Percentiles rank a stretch among this genome's conserved stretches.
phyloP scores from a whole-genome alignment of 75 land plant species.

The Ceratopteris richardii region DNA sequence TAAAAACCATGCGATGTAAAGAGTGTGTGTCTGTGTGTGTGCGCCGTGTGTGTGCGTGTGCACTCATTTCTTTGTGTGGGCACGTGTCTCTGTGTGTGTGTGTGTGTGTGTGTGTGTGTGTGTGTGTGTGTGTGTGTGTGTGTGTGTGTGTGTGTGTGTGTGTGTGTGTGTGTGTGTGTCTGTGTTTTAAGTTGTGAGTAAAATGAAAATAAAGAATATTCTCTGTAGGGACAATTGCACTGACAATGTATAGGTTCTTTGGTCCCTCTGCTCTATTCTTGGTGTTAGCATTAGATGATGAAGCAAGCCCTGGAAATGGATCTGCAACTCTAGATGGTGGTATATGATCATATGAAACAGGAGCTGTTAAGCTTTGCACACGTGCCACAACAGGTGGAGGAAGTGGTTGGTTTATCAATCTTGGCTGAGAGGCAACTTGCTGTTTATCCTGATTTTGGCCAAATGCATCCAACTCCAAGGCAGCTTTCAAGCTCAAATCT shows the following conservation, averaged over 20 bases:
- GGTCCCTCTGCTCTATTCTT: conserved; percentile 46
- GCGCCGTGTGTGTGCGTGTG: too few species aligned
- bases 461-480: not conserved
- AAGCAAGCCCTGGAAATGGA: conserved; percentile 29
- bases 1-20: too few species aligned
- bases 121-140: too few species aligned
- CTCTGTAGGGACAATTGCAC: conserved; percentile 8
- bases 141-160: too few species aligned
- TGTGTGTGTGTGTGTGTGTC: too few species aligned
- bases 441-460: not conserved
- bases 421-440: conserved; percentile 11
- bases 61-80: too few species aligned
- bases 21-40: too few species aligned
- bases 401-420: conserved; percentile 61
- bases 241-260: conserved; percentile 68
- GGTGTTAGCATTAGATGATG: conserved; percentile 32
- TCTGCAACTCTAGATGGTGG: conserved; percentile 47
- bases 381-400: conserved; percentile 87
- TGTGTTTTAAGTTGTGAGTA: too few species aligned
- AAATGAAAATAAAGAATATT: too few species aligned
- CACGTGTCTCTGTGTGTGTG: too few species aligned
- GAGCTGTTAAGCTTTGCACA: conserved; percentile 37
- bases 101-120: too few species aligned
- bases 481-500: not conserved
- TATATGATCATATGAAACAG: conserved; percentile 24